Percentiles rank a stretch among this genome's conserved stretches.
phyloP scores from a whole-genome alignment of 306 rosid species.

The Prunus armeniaca region DNA sequence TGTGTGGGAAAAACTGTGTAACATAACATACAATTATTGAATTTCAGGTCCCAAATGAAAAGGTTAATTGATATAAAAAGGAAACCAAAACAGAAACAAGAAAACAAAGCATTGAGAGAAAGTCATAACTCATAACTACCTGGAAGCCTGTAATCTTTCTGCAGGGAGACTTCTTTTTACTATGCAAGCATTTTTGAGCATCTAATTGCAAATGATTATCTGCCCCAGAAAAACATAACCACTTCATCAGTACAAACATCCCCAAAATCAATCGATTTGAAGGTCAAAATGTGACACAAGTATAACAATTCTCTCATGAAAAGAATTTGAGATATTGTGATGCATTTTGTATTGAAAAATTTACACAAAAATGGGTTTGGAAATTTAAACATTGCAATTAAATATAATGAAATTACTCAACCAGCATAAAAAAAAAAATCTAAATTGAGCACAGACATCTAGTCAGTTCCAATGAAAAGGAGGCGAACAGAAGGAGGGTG shows the following conservation, averaged over 20 bases:
- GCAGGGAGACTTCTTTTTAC: slow-evolving; percentile 73
- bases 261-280: not conserved
- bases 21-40: slow-evolving; percentile 15
- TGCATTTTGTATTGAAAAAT: too few relatives aligned
- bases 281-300: too few relatives aligned
- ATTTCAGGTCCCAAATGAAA: not conserved
- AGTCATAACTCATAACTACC: slow-evolving; percentile 38
- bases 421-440: not conserved
- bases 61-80: not conserved
- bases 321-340: too few relatives aligned
- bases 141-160: slow-evolving; percentile 87
- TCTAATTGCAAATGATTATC: slow-evolving; percentile 73
- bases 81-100: slow-evolving; percentile 9
- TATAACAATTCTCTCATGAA: too few relatives aligned
- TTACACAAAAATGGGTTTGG: too few relatives aligned
- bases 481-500: slow-evolving; percentile 13
- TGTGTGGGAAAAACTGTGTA: slow-evolving; percentile 73
- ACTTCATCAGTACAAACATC: not conserved
- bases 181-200: slow-evolving; percentile 48
- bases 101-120: slow-evolving; percentile 15
- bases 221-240: slow-evolving; percentile 35
- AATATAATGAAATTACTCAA: not conserved
- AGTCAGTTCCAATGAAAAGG: slow-evolving; percentile 1
- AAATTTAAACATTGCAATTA: not conserved
- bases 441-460: not conserved